A percentile compares a stretch with the other conserved stretches of the same genome.
Conservation (phyloP, 805 yeast genomes). For the Kregervanrija delftensis region DNA sequence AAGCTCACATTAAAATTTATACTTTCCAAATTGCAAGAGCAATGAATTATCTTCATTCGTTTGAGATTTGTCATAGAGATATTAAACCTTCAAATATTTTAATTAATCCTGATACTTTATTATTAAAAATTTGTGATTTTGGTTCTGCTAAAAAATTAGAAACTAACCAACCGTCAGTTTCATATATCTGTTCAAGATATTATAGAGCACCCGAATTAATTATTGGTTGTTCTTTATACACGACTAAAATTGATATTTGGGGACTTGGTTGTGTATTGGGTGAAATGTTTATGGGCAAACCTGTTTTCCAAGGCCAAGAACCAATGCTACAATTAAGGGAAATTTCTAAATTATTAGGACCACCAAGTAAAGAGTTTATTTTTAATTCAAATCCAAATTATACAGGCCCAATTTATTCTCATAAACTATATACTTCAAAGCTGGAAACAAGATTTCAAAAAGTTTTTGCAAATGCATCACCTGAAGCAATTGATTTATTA, state of each 20-base stretch:
- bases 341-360: slow-evolving; percentile 84
- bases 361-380: slow-evolving; percentile 69
- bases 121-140: slow-evolving; percentile 74
- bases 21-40: slow-evolving; percentile 77
- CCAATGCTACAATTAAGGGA: slow-evolving; percentile 86
- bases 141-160: slow-evolving; percentile 80
- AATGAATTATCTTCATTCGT: slow-evolving; percentile 74
- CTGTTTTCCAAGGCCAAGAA: slow-evolving; percentile 92
- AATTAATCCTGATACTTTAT: slow-evolving; percentile 62
- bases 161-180: slow-evolving; percentile 78
- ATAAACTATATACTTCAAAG: slow-evolving; percentile 33
- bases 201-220: slow-evolving; percentile 95
- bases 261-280: slow-evolving; percentile 96
- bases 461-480: slow-evolving; percentile 71
- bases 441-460: slow-evolving; percentile 39
- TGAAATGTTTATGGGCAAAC: slow-evolving; percentile 86
- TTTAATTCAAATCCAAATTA: slow-evolving; percentile 70
- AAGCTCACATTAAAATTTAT: slow-evolving; percentile 69
- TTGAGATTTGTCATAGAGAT: slow-evolving; percentile 78
- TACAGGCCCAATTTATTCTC: slow-evolving; percentile 68
- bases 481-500: slow-evolving; percentile 80
- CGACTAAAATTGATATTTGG: slow-evolving; percentile 95
- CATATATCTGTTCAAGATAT: slow-evolving; percentile 93
- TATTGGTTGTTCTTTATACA: slow-evolving; percentile 81
- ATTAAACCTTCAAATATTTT: slow-evolving; percentile 78